Conservation (phyloP, 192 early-diverging fungal genomes). For the Geosiphon pyriformis region DNA sequence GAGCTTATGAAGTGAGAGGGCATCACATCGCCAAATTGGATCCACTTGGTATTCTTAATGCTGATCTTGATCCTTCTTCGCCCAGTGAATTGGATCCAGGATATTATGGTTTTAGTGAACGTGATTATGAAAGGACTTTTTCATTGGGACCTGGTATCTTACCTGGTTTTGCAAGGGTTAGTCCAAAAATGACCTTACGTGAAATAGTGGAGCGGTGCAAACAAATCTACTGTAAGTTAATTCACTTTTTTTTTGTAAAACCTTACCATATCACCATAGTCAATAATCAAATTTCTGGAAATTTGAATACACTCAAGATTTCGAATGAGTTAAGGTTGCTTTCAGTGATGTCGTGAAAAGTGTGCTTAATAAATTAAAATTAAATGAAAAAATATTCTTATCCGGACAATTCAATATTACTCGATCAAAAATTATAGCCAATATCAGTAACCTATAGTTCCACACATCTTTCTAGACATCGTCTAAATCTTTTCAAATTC, state of each 20-base stretch:
- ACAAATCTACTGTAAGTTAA: constrained; percentile 75
- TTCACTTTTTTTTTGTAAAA: background rate
- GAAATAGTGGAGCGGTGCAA: constrained; percentile 83
- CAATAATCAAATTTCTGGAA: too few species aligned
- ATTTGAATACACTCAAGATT: too few species aligned
- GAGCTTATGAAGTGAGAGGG: constrained; percentile 95
- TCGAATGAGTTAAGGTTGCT: too few species aligned
- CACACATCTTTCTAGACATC: constrained; percentile 14
- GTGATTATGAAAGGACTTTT: constrained; percentile 88
- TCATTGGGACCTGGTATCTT: constrained; percentile 92
- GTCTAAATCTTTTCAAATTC: background rate
- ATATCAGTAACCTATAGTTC: too few species aligned
- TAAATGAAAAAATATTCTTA: too few species aligned
- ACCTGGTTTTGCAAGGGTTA: constrained; percentile 72
- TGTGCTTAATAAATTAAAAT: too few species aligned
- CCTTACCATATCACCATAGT: background rate
- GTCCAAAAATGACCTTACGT: constrained; percentile 77
- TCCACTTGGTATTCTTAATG: constrained; percentile 78
- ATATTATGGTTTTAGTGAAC: constrained; percentile 94
- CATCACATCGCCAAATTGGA: constrained; percentile 95
- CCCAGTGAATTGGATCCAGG: constrained; percentile 78
- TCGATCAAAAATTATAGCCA: too few species aligned
- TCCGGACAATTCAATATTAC: too few species aligned
- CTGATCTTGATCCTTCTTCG: constrained; percentile 44
- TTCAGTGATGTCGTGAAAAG: too few species aligned